Base-by-base conservation (phyloP, 805 yeast species). In the Barnettozyma sucrosica region DNA sequence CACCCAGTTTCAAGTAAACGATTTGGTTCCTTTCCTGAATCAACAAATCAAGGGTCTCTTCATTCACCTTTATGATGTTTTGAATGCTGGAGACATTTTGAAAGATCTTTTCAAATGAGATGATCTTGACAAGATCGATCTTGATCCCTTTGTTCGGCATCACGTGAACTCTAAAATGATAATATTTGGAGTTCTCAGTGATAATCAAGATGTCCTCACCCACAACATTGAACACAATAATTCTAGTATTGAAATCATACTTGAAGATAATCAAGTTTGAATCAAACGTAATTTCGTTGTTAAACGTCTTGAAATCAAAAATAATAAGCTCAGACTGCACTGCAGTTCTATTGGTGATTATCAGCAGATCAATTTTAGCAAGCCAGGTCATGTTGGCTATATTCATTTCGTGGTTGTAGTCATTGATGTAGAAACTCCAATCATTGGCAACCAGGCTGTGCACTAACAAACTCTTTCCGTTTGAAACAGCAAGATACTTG, bases 381-480 rank as follows among this genome's bases (percentile, higher is more conserved):
- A 52, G 54, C 62, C 62, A 59, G 9, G 58, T 46, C 21, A 58
- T 8, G 18, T 53, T 50, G 8, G 46, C 44, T 24, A 59, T 39
- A 16, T 47, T 23, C 25, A 58, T 42, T 14, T 57, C 60, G 30
- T 57, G 56, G 30, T 51, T 52, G 36, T 48, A 54, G 32, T 58
- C 63, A 48, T 64, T 60, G 26, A 51, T 51, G 47, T 60, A 64
- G 38, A 53, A 49, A 45, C 57, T 52, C 67, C 67, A 64, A 21
- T 54, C 55, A 16, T 51, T 51, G 9, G 53, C 53, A 6, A 24
- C 23, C 19, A 56, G 50, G 3, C 62, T 55, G 45, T 62, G 55
- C 3, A 62, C 37, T 38, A 61, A 34, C 13, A 63, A 26, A 4
- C 52, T 43, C 8, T 41, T 49, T 0, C 39, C 38, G 28, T 61